A percentile compares a stretch with the other conserved stretches of the same genome.
Evolutionary conservation across 495 filamentous ascomycete genomes (phyloP).

Genomic region (Daldinia loculata): DNA sequence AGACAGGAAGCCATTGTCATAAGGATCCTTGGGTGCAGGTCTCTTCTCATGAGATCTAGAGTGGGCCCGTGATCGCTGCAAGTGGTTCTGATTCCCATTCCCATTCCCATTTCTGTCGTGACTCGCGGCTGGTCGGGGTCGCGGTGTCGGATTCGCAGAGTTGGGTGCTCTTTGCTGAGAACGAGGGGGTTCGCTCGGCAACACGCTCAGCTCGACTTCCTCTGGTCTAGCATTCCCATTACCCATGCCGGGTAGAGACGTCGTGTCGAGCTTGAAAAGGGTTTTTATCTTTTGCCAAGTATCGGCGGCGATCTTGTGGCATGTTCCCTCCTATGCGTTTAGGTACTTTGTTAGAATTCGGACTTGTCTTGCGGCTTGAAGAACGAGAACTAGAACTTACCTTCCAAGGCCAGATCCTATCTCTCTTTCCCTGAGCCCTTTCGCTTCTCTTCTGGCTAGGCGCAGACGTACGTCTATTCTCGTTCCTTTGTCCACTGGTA

Average conservation of each 20-base stretch:
- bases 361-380: neutral
- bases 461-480: neutral
- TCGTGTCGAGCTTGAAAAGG: neutral
- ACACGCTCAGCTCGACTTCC: neutral
- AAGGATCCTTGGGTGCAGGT: neutral
- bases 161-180: neutral
- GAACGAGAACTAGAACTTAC: neutral
- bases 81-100: neutral
- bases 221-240: neutral
- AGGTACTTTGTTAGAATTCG: neutral
- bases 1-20: neutral
- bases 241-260: neutral
- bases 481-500: neutral
- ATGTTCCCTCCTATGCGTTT: neutral
- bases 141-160: neutral
- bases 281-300: conserved; percentile 19
- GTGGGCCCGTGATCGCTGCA: neutral
- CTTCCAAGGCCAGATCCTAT: conserved; percentile 1
- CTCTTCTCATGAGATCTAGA: neutral
- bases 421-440: neutral
- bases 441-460: neutral
- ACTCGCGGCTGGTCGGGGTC: neutral
- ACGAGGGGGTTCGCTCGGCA: neutral
- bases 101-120: neutral
- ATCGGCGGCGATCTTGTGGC: neutral